Conservation (phyloP, 768 basidiomycete genomes). For the Dentipellis fragilis region DNA sequence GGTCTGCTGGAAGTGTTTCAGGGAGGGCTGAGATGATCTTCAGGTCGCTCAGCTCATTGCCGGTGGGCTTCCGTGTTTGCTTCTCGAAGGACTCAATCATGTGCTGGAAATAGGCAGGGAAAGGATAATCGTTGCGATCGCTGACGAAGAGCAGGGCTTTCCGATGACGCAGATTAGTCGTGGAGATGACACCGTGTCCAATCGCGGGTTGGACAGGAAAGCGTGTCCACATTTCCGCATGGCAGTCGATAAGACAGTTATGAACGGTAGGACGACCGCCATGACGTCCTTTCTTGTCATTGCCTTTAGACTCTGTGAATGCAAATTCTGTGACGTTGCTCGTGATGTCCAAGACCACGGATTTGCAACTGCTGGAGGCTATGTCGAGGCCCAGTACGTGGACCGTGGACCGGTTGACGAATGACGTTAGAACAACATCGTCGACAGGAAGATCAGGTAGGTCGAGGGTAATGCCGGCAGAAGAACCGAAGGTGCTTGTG, state of each 20-base stretch:
- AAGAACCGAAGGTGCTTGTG: conserved; percentile 47
- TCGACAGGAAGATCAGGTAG: conserved; percentile 19
- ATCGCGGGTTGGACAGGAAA: conserved; percentile 50
- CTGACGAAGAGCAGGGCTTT: conserved; percentile 36
- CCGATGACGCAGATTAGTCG: conserved; percentile 22
- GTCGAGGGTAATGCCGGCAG: conserved; percentile 32
- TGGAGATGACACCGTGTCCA: conserved; percentile 32
- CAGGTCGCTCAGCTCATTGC: conserved; percentile 31
- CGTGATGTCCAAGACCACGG: conserved; percentile 41
- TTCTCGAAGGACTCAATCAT: conserved; percentile 38
- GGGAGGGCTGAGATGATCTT: conserved; percentile 24
- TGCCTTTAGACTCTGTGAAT: conserved; percentile 34
- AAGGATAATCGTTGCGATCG: conserved; percentile 25
- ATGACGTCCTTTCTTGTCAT: conserved; percentile 11
- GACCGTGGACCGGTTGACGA: conserved; percentile 30
- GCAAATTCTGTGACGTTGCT: conserved; percentile 45
- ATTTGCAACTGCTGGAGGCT: conserved; percentile 23
- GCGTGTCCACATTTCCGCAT: conserved; percentile 48
- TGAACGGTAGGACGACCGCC: conserved; percentile 22
- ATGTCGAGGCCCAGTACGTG: conserved; percentile 34
- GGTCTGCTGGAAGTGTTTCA: conserved; percentile 14
- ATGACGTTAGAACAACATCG: conserved; percentile 30
- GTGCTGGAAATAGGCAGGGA: conserved; percentile 32
- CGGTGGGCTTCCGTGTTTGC: conserved; percentile 42
- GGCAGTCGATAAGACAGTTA: conserved; percentile 45